Base-by-base conservation (phyloP, 257 asterid genomes). In the Plantago major region DNA sequence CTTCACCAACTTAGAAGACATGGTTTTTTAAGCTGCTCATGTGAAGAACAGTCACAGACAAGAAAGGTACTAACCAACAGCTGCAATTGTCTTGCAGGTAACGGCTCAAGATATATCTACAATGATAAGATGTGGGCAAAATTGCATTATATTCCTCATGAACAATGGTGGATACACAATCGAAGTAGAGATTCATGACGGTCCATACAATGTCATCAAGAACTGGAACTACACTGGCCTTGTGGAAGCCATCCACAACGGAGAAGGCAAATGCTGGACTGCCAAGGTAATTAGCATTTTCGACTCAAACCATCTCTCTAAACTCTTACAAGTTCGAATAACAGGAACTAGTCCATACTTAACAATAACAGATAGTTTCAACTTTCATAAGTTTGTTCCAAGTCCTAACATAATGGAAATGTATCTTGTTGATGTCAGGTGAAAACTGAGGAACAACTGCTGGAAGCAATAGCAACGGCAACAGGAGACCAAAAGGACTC, bases 131-230 rank as follows among this genome's bases (percentile, higher is more conserved):
- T 75, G 78, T 48, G 78, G 66, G 7, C 87, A 73, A 49, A 76
- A 70, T 51, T 64, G 37, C 73, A 78, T 81, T 9, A 81, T 81
- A 42, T 81, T 81, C 70, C 80, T 81, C 10, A 78, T 81, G 71
- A 81, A 81, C 61, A 81, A 81, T 12, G 87, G 87, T 46, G 87
- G 87, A 18, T 81, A 81, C 67, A 78, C 87, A 1, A 81, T 81
- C 22, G 87, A 81, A 63, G 87, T 81, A 14, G 87, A 81, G 75
- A 81, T 81, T 42, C 87, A 81, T 5, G 87, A 81, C 11, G 87
- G 87, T 0, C 87, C 84, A 0, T 81, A 81, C 64, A 81, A 81
- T 60, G 84, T 81, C 45, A 81, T 81, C 73, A 81, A 81, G 78
- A 81, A 81, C 11, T 81, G 87, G 87, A 68, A 81, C 73, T 81